phyloP scores from a whole-genome alignment of 352 stramenopile genomes.

The Globisporangium takayamanum region DNA sequence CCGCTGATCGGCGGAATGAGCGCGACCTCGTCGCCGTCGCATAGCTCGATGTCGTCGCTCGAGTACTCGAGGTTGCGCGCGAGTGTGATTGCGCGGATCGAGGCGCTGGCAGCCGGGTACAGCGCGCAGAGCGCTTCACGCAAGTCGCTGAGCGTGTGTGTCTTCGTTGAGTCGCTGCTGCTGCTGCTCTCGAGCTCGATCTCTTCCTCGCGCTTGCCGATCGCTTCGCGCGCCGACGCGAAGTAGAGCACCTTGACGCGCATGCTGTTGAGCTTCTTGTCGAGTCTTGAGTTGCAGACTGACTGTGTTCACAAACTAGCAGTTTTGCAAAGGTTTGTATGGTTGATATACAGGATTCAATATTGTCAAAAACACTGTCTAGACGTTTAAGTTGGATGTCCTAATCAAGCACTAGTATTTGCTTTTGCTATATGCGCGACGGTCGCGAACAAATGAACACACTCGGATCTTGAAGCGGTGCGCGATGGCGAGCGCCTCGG shows the following conservation, averaged over 20 bases:
- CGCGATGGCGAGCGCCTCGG: slow-evolving; percentile 7
- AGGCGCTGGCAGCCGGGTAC: slow-evolving; percentile 38
- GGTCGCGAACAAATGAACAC: background rate
- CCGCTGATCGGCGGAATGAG: slow-evolving; percentile 81
- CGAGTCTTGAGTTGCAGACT: background rate
- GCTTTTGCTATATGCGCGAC: background rate
- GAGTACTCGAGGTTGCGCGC: slow-evolving; percentile 75
- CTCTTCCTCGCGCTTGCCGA: slow-evolving; percentile 65
- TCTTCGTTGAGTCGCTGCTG: background rate
- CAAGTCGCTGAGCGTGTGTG: slow-evolving; percentile 36
- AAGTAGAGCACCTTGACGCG: slow-evolving; percentile 80
- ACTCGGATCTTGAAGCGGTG: slow-evolving; percentile 33
- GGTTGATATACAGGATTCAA: background rate
- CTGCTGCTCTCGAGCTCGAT: slow-evolving; percentile 19
- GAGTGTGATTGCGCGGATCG: slow-evolving; percentile 54
- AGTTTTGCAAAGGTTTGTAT: background rate
- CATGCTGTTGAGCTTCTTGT: slow-evolving; percentile 12
- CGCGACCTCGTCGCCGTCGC: slow-evolving; percentile 70
- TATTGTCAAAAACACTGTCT: background rate
- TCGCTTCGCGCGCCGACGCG: slow-evolving; percentile 59
- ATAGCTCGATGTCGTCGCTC: slow-evolving; percentile 34
- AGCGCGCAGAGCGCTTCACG: slow-evolving; percentile 35
- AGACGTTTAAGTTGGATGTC: background rate
- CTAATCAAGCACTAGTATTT: background rate
- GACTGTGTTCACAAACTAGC: slow-evolving; percentile 1